Percentiles rank a stretch among this genome's conserved stretches.
phyloP scores from a whole-genome alignment of 1,284 basidiomycete genomes.

The Apiotrichum sp. region DNA sequence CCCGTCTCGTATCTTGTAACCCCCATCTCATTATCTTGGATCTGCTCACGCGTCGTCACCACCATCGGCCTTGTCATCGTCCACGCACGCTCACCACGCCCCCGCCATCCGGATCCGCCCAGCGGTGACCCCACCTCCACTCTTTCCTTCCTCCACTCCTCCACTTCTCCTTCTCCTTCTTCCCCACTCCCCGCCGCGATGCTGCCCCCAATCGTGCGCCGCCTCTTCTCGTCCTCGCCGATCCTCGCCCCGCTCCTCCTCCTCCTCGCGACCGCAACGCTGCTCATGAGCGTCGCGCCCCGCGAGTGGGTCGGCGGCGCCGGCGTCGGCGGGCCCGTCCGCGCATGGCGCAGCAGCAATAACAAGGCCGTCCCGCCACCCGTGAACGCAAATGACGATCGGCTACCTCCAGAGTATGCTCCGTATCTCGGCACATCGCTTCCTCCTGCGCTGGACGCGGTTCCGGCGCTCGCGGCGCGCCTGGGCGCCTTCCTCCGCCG shows the following conservation, averaged over 20 bases:
- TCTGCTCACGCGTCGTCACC: too few species aligned
- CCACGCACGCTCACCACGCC: too few species aligned
- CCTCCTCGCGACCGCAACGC: neutral
- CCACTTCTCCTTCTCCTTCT: neutral
- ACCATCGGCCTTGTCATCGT: too few species aligned
- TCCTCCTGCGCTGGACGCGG: constrained; percentile 13
- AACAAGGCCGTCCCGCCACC: neutral
- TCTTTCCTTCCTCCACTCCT: neutral
- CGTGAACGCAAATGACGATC: constrained; percentile 8
- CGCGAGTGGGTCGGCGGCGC: constrained; percentile 3
- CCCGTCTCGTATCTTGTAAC: too few species aligned
- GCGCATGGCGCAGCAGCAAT: neutral
- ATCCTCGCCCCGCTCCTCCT: constrained; percentile 7
- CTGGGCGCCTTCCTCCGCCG: constrained; percentile 34
- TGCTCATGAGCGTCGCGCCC: constrained; percentile 2
- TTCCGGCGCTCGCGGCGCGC: constrained; percentile 15
- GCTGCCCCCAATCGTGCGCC: constrained; percentile 4
- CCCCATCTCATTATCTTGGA: too few species aligned
- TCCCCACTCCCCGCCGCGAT: neutral
- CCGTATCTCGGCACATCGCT: constrained; percentile 17
- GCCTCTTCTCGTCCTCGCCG: constrained; percentile 1
- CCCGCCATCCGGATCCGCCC: too few species aligned
- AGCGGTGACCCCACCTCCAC: too few species aligned
- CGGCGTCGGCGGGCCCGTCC: constrained; percentile 2
- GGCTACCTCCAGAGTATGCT: constrained; percentile 16